These are phyloP conservation scores for Podosphaera leucotricha DNA, from an alignment of 2,329 filamentous ascomycete genomes.

Conservation along the genomic window DNA sequence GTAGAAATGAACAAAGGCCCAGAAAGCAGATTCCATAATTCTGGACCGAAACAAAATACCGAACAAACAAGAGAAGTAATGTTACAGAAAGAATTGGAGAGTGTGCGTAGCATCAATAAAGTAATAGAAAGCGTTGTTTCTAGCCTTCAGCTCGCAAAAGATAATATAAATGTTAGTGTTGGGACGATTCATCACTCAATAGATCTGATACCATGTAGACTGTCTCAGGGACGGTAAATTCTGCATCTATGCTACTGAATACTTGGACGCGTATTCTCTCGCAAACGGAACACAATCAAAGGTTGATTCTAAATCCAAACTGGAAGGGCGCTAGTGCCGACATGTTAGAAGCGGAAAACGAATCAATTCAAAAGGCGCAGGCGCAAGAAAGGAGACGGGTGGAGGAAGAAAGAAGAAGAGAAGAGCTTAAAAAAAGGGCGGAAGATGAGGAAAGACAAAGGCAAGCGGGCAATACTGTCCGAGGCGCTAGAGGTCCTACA, in stretches of 20 bases:
- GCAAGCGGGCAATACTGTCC: slow-evolving; percentile 18
- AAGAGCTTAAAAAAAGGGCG: slow-evolving; percentile 39
- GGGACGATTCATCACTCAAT: background rate
- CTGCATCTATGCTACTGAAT: slow-evolving; percentile 71
- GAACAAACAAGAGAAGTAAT: slow-evolving; percentile 49
- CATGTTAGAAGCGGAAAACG: slow-evolving; percentile 63
- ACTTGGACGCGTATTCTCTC: slow-evolving; percentile 92
- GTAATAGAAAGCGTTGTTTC: slow-evolving; percentile 59
- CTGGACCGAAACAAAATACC: slow-evolving; percentile 31
- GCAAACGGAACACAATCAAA: slow-evolving; percentile 93
- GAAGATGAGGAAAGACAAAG: slow-evolving; percentile 32
- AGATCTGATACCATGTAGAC: slow-evolving; percentile 26
- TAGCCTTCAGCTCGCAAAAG: slow-evolving; percentile 46
- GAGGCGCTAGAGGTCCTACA: slow-evolving; percentile 14
- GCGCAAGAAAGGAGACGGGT: slow-evolving; percentile 52
- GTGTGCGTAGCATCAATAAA: slow-evolving; percentile 65
- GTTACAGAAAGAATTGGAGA: slow-evolving; percentile 57
- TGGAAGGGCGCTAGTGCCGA: slow-evolving; percentile 85
- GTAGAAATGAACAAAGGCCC: slow-evolving; percentile 5
- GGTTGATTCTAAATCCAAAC: slow-evolving; percentile 62
- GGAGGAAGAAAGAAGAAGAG: slow-evolving; percentile 57
- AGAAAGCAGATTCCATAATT: slow-evolving; percentile 16
- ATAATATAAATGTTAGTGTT: slow-evolving; percentile 47
- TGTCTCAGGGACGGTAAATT: slow-evolving; percentile 63
- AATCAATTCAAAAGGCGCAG: slow-evolving; percentile 48